Base-by-base conservation (phyloP, 1,139 yeast species). In the Hyphopichia khmerensis region DNA sequence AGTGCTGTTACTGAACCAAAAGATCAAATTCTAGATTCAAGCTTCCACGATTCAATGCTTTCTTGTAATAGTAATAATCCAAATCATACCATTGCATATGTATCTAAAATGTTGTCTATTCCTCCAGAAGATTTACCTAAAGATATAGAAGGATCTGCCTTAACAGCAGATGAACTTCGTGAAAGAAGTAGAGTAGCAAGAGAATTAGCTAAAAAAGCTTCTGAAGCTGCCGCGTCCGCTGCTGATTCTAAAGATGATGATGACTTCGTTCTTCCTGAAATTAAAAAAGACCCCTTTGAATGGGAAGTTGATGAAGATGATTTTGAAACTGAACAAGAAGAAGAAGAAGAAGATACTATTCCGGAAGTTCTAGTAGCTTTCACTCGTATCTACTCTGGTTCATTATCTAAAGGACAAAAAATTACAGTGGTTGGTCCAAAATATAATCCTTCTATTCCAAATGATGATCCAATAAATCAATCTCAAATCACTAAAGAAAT, bases 331-430 rank as follows among this genome's bases (percentile, higher is more conserved):
- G 68, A 59, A 17, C 77, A 69, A 4, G 77, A 72, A 19, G 75
- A 69, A 11, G 72, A 70, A 14, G 77, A 72, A 21, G 29, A 26
- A 11, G 75, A 75, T 30, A 60, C 64, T 3, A 57, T 61, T 7
- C 68, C 73, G 33, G 95, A 87, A 57, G 82, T 81, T 1, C 65
- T 91, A 42, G 80, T 93, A 48, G 99, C 96, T 0, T 88, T 93
- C 60, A 83, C 96, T 0, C 79, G 99, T 56, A 77, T 95, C 0
- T 95, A 84, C 58, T 84, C 96, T 43, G 99, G 99, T 4, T 76
- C 89, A 0, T 64, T 95, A 39, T 67, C 73, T 24, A 77, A 79
- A 32, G 97, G 97, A 0, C 93, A 89, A 55, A 77, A 75, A 42
- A 68, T 93, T 9, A 73, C 83, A 1, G 82, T 91, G 2, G 66